Percentiles rank a stretch among this genome's conserved stretches.
These are phyloP conservation scores for Calvatia gigantea DNA, from an alignment of 768 basidiomycete species.

Conservation along the genomic window DNA sequence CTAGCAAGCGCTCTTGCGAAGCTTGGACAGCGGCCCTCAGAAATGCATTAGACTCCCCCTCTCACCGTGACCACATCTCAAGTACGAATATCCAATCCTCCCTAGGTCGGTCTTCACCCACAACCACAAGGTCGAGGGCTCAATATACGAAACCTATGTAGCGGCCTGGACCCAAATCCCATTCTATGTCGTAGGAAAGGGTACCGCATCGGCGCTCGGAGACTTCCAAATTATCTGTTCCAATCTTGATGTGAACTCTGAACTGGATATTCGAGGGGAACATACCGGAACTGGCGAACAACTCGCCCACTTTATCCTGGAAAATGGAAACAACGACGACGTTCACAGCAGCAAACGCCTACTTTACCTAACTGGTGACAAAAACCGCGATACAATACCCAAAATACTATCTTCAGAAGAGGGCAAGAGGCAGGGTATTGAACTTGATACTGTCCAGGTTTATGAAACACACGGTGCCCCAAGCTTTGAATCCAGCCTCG, in stretches of 20 bases:
- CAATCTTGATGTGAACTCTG: constrained; percentile 3
- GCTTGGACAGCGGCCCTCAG: constrained; percentile 55
- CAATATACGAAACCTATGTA: constrained; percentile 13
- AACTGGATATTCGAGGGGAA: constrained; percentile 34
- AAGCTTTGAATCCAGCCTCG: constrained; percentile 45
- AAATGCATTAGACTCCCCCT: constrained; percentile 8
- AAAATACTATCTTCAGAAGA: constrained; percentile 32
- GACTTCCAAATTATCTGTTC: constrained; percentile 23
- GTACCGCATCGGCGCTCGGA: constrained; percentile 50
- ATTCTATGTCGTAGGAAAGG: constrained; percentile 77
- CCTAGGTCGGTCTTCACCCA: constrained; percentile 18
- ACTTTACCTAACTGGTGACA: constrained; percentile 84
- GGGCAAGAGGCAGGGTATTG: constrained; percentile 33
- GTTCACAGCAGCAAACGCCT: constrained; percentile 28
- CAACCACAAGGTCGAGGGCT: not conserved
- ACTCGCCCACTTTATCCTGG: constrained; percentile 62
- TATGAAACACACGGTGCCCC: constrained; percentile 65
- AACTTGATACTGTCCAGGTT: constrained; percentile 53
- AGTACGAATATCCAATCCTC: not conserved
- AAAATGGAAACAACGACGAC: constrained; percentile 20
- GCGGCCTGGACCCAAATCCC: constrained; percentile 53
- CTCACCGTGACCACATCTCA: not conserved
- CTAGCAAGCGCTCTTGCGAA: constrained; percentile 74
- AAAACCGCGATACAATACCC: constrained; percentile 70
- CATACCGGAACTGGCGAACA: constrained; percentile 66